Evolutionary conservation across 2,329 filamentous ascomycete genomes (phyloP), one percentile per base, ranked within the genome.

Genomic region (Sphaerostilbella broomeana): DNA sequence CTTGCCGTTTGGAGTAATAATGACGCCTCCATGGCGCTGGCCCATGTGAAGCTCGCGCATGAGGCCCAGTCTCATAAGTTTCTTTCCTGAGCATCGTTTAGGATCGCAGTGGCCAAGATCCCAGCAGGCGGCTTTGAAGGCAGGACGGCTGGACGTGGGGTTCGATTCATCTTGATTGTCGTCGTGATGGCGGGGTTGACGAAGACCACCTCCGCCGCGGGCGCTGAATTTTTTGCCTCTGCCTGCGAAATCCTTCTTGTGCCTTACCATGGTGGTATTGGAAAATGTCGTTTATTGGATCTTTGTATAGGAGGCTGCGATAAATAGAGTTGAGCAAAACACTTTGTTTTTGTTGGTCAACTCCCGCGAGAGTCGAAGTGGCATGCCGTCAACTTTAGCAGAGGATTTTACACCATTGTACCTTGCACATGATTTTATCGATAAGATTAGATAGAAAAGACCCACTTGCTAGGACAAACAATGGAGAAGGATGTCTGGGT

Each of bases 251-350:
- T 95, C 89, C 65, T 97, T 97, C 68, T 95, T 97, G 66, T 95
- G 90, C 45, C 90, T 86, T 39, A 95, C 88, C 89, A 95, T 95
- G n/a, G n/a, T n/a, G n/a, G n/a, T n/a, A n/a, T n/a, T n/a, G n/a
- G n/a, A n/a, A n/a, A n/a, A n/a, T n/a, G n/a, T n/a, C n/a, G n/a
- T n/a, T n/a, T n/a, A n/a, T n/a, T n/a, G n/a, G n/a, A n/a, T n/a
- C n/a, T n/a, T n/a, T n/a, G n/a, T n/a, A n/a, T n/a, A n/a, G n/a
- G n/a, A n/a, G n/a, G n/a, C n/a, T n/a, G n/a, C n/a, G n/a, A n/a
- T n/a, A n/a, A n/a, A n/a, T n/a, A n/a, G n/a, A n/a, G n/a, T n/a
- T n/a, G n/a, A n/a, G n/a, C n/a, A n/a, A n/a, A n/a, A n/a, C n/a
- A n/a, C n/a, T n/a, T n/a, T n/a, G n/a, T n/a, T n/a, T n/a, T n/a